Evolutionary conservation across 257 asterid genomes (phyloP).

Genomic region (Rhazya stricta): DNA sequence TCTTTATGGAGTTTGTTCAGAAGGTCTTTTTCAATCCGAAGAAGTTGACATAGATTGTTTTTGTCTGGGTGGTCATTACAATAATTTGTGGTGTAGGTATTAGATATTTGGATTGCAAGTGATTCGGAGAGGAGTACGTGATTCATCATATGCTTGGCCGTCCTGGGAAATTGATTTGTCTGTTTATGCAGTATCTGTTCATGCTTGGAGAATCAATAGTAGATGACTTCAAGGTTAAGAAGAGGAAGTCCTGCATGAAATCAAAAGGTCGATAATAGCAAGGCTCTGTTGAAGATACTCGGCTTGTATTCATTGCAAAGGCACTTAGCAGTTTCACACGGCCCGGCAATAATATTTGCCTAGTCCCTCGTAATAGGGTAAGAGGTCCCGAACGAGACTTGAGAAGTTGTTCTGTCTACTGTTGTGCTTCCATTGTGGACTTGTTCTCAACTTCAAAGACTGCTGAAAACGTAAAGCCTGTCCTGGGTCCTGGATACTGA

Average conservation of each 20-base stretch:
- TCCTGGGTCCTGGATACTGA: too few relatives aligned
- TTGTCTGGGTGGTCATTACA: neutral
- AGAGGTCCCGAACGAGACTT: too few relatives aligned
- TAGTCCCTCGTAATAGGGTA: too few relatives aligned
- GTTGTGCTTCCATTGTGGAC: too few relatives aligned
- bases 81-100: neutral
- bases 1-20: neutral
- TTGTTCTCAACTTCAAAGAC: too few relatives aligned
- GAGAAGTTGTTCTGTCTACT: too few relatives aligned
- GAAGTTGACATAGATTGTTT: neutral
- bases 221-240: neutral
- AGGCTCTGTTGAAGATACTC: neutral
- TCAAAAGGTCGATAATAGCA: neutral
- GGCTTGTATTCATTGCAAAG: neutral
- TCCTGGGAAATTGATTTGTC: neutral
- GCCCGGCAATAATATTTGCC: too few relatives aligned
- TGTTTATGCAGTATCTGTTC: neutral
- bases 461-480: too few relatives aligned
- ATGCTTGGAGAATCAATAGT: neutral
- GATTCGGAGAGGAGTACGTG: neutral
- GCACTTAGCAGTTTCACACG: too few relatives aligned
- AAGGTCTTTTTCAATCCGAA: neutral
- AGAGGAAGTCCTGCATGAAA: too few relatives aligned
- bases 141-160: constrained; percentile 9
- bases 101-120: neutral